Evolutionary conservation across 306 rosid species (phyloP).

Genomic region (Herpetospermum pedunculosum): DNA sequence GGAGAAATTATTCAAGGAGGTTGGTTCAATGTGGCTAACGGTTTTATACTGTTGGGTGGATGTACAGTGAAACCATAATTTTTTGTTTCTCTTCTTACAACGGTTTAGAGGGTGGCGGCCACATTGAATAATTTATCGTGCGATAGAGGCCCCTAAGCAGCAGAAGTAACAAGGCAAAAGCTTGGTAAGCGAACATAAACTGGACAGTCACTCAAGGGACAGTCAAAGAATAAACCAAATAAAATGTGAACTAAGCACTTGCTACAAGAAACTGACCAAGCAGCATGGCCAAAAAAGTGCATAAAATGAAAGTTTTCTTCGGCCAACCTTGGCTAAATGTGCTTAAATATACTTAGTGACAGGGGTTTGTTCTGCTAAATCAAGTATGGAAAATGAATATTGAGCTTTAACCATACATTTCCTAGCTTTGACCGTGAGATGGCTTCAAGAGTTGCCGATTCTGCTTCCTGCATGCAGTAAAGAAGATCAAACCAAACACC

Average conservation of each 20-base stretch:
- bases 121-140: no score
- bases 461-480: conserved; percentile 65
- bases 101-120: no score
- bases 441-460: conserved; percentile 89
- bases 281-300: background rate
- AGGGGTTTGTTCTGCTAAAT: background rate
- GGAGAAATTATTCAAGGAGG: no score
- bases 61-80: no score
- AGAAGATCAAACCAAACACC: background rate
- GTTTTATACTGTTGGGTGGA: no score
- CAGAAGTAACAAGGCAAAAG: background rate
- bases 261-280: background rate
- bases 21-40: no score
- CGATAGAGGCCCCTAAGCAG: background rate
- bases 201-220: background rate
- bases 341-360: background rate
- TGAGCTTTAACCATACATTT: conserved; percentile 41
- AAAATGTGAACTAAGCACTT: background rate
- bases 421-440: conserved; percentile 82
- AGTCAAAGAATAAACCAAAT: background rate
- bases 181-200: background rate
- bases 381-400: conserved; percentile 6
- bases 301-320: background rate
- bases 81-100: no score
- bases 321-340: background rate